Percentiles rank a stretch among this genome's conserved stretches.
Conservation (phyloP, 1,139 yeast genomes). For the Hyphopichia pseudoburtonii region DNA sequence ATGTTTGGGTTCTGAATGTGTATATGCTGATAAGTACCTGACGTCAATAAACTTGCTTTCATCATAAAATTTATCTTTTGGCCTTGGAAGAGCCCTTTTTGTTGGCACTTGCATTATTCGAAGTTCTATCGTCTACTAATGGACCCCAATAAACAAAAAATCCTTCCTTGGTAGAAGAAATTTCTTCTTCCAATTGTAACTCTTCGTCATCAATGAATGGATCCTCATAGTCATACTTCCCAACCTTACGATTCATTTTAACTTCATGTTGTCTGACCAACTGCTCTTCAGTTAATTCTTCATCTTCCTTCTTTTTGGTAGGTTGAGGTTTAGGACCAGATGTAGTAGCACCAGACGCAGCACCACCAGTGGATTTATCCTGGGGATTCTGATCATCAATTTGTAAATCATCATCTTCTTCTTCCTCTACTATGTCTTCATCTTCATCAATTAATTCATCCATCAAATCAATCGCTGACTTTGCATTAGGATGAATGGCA, state of each 20-base stretch:
- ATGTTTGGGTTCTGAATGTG: no score
- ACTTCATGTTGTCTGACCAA: slow-evolving; percentile 42
- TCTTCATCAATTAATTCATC: slow-evolving; percentile 64
- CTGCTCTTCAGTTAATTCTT: slow-evolving; percentile 48
- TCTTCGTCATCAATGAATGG: slow-evolving; percentile 97
- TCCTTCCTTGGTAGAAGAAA: slow-evolving; percentile 91
- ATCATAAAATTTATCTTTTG: slow-evolving; percentile 22
- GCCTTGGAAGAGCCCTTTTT: slow-evolving; percentile 19
- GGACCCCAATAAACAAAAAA: slow-evolving; percentile 97
- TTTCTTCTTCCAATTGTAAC: slow-evolving; percentile 87
- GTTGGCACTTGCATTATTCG: slow-evolving; percentile 9
- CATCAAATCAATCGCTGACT: slow-evolving; percentile 57
- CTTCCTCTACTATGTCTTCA: slow-evolving; percentile 59
- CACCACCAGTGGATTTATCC: background rate
- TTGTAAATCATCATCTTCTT: slow-evolving; percentile 44
- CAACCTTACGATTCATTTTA: slow-evolving; percentile 65
- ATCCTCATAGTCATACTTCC: slow-evolving; percentile 89
- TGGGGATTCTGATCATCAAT: background rate
- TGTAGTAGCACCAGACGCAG: no score
- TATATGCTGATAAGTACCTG: no score
- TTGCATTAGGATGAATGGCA: slow-evolving; percentile 67
- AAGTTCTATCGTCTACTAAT: slow-evolving; percentile 61
- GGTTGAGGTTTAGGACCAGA: slow-evolving; percentile 10
- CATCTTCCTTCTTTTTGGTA: slow-evolving; percentile 37
- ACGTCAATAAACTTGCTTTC: no score